Percentiles rank a stretch among this genome's conserved stretches.
These are phyloP conservation scores for Eucalyptus curtisii DNA, from an alignment of 345 rosid genomes.

Conservation along the genomic window DNA sequence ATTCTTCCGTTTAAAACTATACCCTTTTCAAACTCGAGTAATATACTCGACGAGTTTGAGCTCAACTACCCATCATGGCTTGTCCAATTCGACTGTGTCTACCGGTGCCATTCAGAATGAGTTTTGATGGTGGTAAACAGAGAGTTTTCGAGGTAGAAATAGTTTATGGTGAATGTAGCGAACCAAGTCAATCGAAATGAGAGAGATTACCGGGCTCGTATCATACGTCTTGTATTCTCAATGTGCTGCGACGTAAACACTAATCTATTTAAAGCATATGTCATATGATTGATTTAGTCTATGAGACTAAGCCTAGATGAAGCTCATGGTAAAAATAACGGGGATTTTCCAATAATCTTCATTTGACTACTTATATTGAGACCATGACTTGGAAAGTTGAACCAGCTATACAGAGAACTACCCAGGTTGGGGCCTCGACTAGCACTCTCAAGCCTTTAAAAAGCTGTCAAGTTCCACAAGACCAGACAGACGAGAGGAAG, in stretches of 20 bases:
- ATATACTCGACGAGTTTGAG: background rate
- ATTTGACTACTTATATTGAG: background rate
- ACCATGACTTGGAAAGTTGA: background rate
- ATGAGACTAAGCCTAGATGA: background rate
- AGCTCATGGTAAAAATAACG: background rate
- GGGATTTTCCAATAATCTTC: background rate
- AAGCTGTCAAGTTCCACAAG: background rate
- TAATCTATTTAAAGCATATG: background rate
- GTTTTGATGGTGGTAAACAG: background rate
- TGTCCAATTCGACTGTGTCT: background rate
- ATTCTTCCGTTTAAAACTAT: background rate
- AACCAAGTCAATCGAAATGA: background rate
- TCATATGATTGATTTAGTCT: background rate
- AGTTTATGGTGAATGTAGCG: background rate
- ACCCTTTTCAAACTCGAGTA: background rate
- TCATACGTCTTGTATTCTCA: fast-evolving
- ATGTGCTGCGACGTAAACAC: background rate
- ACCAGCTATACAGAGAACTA: background rate
- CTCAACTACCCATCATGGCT: background rate
- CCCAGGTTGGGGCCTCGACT: background rate
- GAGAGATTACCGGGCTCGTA: background rate
- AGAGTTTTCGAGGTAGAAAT: background rate
- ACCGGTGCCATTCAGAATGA: no score
- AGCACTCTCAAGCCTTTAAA: background rate
- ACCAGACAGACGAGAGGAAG: background rate